Conservation (phyloP, 2,329 filamentous ascomycete species). For the Stagonosporopsis tanaceti region DNA sequence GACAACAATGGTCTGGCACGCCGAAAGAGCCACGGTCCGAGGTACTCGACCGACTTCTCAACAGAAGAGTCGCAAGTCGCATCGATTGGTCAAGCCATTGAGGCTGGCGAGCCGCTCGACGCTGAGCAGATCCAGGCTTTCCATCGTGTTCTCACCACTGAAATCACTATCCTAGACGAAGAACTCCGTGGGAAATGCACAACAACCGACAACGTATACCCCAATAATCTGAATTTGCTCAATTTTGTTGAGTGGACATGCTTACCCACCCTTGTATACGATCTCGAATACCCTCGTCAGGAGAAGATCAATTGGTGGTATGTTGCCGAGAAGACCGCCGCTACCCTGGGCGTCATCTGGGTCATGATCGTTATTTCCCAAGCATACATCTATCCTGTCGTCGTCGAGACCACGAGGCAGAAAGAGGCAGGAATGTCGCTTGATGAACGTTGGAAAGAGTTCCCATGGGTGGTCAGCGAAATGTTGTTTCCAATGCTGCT, state of each 20-base stretch:
- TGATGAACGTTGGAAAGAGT: constrained; percentile 67
- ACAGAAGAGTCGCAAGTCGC: constrained; percentile 65
- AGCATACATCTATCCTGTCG: constrained; percentile 78
- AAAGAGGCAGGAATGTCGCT: constrained; percentile 71
- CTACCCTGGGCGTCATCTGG: constrained; percentile 75
- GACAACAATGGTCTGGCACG: constrained; percentile 12
- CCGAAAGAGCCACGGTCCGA: constrained; percentile 48
- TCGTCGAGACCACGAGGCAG: constrained; percentile 71
- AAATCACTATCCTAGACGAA: constrained; percentile 69
- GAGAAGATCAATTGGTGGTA: constrained; percentile 77
- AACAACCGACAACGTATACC: constrained; percentile 63
- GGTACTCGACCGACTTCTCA: constrained; percentile 54
- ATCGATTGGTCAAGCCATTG: constrained; percentile 68
- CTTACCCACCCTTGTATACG: constrained; percentile 80
- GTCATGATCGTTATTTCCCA: constrained; percentile 83
- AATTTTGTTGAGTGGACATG: constrained; percentile 78
- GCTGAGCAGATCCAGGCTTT: constrained; percentile 70
- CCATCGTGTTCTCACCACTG: constrained; percentile 69
- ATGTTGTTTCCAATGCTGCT: constrained; percentile 81
- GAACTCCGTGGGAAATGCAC: constrained; percentile 72
- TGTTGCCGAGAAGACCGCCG: constrained; percentile 73
- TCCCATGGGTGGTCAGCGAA: constrained; percentile 78
- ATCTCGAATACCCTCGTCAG: constrained; percentile 78
- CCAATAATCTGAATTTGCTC: constrained; percentile 69
- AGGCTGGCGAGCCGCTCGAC: constrained; percentile 67